A percentile compares a stretch with the other conserved stretches of the same genome.
Evolutionary conservation across 495 filamentous ascomycete genomes (phyloP).

Genomic region (Aspergillus cavernicola): DNA sequence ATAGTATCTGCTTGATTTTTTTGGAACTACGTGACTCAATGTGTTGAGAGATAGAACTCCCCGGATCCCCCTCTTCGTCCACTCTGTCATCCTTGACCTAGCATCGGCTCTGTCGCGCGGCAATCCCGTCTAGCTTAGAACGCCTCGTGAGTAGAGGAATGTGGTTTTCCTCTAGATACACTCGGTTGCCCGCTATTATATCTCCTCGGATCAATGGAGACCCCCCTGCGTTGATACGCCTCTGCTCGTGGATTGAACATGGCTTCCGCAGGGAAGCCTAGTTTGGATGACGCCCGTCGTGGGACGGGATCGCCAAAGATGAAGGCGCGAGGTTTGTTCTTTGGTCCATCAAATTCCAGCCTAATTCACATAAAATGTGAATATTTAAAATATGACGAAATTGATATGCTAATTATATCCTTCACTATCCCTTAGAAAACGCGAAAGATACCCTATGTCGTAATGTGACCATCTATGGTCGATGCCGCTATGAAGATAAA

Average conservation of each 20-base stretch:
- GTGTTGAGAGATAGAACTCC: slow-evolving; percentile 8
- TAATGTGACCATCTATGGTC: slow-evolving; percentile 90
- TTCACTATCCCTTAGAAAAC: slow-evolving; percentile 44
- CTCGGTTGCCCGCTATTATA: slow-evolving; percentile 28
- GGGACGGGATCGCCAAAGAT: slow-evolving; percentile 56
- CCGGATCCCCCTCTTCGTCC: not conserved
- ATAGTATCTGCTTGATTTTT: slow-evolving; percentile 9
- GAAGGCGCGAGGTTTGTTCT: slow-evolving; percentile 58
- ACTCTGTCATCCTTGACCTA: too few relatives aligned
- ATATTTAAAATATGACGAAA: not conserved
- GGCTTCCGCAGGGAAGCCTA: slow-evolving; percentile 43
- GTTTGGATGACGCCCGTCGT: slow-evolving; percentile 44
- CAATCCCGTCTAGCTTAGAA: slow-evolving; percentile 16
- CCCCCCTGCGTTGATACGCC: slow-evolving; percentile 35
- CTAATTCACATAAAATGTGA: too few relatives aligned
- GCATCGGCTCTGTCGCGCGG: slow-evolving; percentile 20
- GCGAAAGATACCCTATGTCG: slow-evolving; percentile 87
- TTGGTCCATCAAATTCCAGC: not conserved
- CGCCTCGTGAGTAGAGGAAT: slow-evolving; percentile 35
- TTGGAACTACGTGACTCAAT: slow-evolving; percentile 11
- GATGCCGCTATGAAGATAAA: slow-evolving; percentile 88
- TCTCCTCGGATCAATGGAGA: slow-evolving; percentile 42
- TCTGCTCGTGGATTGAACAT: slow-evolving; percentile 36
- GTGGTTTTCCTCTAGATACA: slow-evolving; percentile 35
- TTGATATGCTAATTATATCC: slow-evolving; percentile 6